A percentile compares a stretch with the other conserved stretches of the same genome.
Evolutionary conservation across 164 flowering plant genomes (phyloP).

Genomic region (Vitis rupestris): DNA sequence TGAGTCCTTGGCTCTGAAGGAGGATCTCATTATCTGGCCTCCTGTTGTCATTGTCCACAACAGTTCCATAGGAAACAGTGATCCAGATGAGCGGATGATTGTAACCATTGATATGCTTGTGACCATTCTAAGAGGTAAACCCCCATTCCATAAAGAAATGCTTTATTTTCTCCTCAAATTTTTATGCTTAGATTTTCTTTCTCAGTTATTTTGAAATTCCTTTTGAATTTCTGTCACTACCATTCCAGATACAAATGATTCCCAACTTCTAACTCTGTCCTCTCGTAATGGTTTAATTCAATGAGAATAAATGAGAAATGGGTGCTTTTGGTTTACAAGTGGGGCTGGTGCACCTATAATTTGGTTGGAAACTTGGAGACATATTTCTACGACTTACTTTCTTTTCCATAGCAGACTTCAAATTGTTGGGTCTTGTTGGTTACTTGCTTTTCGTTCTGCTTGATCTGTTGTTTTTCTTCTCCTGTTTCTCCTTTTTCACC

Average conservation of each 20-base stretch:
- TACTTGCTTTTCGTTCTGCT: not conserved
- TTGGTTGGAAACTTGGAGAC: not conserved
- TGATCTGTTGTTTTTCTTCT: not conserved
- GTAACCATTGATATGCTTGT: conserved; percentile 41
- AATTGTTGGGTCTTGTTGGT: not conserved
- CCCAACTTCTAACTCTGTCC: not conserved
- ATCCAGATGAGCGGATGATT: conserved; percentile 31
- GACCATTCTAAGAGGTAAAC: conserved; percentile 51
- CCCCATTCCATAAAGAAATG: not conserved
- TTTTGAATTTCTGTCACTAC: not conserved
- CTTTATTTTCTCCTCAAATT: not conserved
- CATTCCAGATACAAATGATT: not conserved
- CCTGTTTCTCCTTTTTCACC: conserved; percentile 2
- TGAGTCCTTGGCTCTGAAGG: conserved; percentile 46
- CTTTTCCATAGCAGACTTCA: not conserved
- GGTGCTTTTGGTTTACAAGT: not conserved
- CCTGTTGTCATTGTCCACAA: conserved; percentile 65
- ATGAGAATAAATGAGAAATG: not conserved
- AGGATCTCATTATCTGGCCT: conserved; percentile 80
- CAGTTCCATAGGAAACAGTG: conserved; percentile 35
- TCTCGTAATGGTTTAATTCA: not conserved
- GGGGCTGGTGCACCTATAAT: not conserved
- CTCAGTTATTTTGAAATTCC: not conserved
- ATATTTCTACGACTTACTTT: not conserved
- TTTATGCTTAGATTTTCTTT: not conserved